Percentiles rank a stretch among this genome's conserved stretches.
These are phyloP conservation scores for Prunella vulgaris DNA, from an alignment of 257 asterid species.

Conservation along the genomic window DNA sequence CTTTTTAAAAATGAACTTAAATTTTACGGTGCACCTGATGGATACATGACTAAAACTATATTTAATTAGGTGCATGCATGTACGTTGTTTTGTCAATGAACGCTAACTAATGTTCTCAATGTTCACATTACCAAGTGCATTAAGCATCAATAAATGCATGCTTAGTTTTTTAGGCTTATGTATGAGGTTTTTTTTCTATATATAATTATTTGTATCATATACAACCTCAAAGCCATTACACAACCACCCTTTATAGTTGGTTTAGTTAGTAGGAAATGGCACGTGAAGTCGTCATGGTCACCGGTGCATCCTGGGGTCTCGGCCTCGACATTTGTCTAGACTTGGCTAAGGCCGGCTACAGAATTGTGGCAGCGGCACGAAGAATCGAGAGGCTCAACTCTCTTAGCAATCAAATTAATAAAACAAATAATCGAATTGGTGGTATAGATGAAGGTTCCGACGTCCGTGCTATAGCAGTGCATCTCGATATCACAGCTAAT, in stretches of 20 bases:
- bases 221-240: not conserved
- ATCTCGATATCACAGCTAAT: conserved; percentile 13
- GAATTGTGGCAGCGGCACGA: conserved; percentile 13
- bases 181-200: not conserved
- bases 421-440: not conserved
- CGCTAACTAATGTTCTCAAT: too few species aligned
- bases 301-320: conserved; percentile 24
- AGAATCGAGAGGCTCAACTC: conserved; percentile 6
- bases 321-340: conserved; percentile 22
- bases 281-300: conserved; percentile 15
- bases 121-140: too few species aligned
- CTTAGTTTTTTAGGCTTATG: not conserved
- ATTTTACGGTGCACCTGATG: too few species aligned
- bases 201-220: too few species aligned
- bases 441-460: not conserved
- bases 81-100: too few species aligned
- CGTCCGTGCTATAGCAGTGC: conserved; percentile 18
- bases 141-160: not conserved
- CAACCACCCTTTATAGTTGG: not conserved
- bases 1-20: too few species aligned
- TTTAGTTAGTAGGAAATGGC: conserved; percentile 3
- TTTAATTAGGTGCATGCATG: too few species aligned
- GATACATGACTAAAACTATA: too few species aligned
- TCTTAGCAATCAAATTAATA: conserved; percentile 17
- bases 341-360: conserved; percentile 20